Evolutionary conservation across 2,329 filamentous ascomycete species (phyloP).

Genomic region (Scorias spongiosa): DNA sequence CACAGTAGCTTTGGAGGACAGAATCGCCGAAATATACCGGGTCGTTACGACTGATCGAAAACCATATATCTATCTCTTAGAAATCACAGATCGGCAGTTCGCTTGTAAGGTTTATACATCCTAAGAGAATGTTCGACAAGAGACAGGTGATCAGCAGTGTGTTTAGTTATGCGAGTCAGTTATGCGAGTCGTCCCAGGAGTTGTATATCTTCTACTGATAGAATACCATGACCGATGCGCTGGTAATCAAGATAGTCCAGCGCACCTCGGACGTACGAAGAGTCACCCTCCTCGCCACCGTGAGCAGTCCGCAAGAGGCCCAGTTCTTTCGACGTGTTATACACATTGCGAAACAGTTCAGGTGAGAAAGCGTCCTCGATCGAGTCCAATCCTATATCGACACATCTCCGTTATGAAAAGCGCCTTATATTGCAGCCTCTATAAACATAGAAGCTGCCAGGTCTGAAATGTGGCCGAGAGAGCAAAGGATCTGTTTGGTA

Average conservation of each 20-base stretch:
- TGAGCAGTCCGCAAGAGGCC: constrained; percentile 55
- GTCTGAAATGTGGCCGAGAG: constrained; percentile 54
- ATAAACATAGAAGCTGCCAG: constrained; percentile 36
- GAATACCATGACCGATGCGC: constrained; percentile 63
- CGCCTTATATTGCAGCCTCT: constrained; percentile 26
- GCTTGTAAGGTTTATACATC: constrained; percentile 36
- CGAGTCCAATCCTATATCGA: constrained; percentile 54
- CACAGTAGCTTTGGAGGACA: constrained; percentile 59
- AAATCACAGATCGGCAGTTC: constrained; percentile 48
- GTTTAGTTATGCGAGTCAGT: constrained; percentile 36
- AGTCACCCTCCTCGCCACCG: constrained; percentile 59
- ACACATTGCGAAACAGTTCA: constrained; percentile 46
- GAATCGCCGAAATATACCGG: constrained; percentile 57
- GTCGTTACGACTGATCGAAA: constrained; percentile 61
- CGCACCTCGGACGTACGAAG: constrained; percentile 48
- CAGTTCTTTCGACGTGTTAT: constrained; percentile 31
- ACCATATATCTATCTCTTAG: constrained; percentile 47
- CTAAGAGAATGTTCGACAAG: constrained; percentile 52
- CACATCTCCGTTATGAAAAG: constrained; percentile 37
- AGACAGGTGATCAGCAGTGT: constrained; percentile 59
- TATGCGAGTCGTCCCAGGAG: constrained; percentile 41
- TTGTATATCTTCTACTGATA: constrained; percentile 42
- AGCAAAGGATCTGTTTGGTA: constrained; percentile 54
- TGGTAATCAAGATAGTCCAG: constrained; percentile 45
- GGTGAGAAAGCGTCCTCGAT: constrained; percentile 33